These are phyloP conservation scores for Leptographium radiaticola DNA, from an alignment of 2,329 filamentous ascomycete species.

Conservation along the genomic window DNA sequence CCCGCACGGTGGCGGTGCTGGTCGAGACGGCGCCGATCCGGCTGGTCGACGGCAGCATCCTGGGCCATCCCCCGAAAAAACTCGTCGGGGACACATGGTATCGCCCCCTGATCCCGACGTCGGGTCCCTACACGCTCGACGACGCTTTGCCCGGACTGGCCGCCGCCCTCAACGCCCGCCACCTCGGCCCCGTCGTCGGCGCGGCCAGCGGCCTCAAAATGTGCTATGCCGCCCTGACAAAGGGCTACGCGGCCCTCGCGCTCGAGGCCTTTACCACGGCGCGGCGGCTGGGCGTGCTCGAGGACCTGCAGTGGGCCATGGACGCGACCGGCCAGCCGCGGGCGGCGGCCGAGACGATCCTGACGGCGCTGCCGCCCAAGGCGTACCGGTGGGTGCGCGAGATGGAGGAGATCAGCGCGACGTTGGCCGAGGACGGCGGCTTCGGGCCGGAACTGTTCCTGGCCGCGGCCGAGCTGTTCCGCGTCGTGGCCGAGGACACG, in stretches of 20 bases:
- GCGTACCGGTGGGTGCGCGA: constrained; percentile 67
- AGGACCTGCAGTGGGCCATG: constrained; percentile 44
- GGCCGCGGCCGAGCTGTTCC: constrained; percentile 49
- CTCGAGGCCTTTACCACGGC: constrained; percentile 62
- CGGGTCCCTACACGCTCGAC: constrained; percentile 31
- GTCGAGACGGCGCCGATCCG: constrained; percentile 29
- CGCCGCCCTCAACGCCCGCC: constrained; percentile 31
- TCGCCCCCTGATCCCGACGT: constrained; percentile 20
- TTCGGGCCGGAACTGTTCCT: constrained; percentile 43
- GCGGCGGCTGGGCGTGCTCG: constrained; percentile 45
- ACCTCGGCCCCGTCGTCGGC: constrained; percentile 37
- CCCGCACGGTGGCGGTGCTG: constrained; percentile 27
- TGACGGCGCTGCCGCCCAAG: constrained; percentile 51
- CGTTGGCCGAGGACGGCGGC: constrained; percentile 51
- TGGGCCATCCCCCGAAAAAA: constrained; percentile 36
- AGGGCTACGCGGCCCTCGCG: constrained; percentile 55
- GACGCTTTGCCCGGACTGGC: constrained; percentile 20
- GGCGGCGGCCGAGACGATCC: constrained; percentile 28
- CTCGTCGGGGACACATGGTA: constrained; percentile 11
- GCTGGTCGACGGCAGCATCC: constrained; percentile 46
- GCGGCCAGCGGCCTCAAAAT: constrained; percentile 49
- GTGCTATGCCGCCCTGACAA: constrained; percentile 49
- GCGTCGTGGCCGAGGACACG: constrained; percentile 45
- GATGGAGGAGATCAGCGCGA: constrained; percentile 63
- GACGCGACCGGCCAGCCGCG: constrained; percentile 32